Evolutionary conservation across 306 rosid genomes (phyloP), one percentile per base, ranked within the genome.

Genomic region (Senna siamea): DNA sequence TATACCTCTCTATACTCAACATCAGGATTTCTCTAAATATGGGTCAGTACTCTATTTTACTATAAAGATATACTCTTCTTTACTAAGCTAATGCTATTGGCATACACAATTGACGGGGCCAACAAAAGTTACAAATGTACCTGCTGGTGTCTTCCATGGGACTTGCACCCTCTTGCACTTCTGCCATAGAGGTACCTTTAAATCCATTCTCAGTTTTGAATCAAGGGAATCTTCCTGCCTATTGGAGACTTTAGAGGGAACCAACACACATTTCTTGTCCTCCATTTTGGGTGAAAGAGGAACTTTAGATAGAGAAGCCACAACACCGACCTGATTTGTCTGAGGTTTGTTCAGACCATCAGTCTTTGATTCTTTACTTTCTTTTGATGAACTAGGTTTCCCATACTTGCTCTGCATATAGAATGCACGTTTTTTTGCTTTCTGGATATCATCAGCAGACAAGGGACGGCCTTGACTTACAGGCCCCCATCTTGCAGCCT

Each of bases 381-480:
- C 90, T 79, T 73, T 86, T 9, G 89, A 54, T 18, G 79, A 59
- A 75, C 81, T 82, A 74, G 78, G 44, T 81, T 91, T 91, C 81
- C 88, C 89, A 78, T 93, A 85, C 75, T 89, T 93, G 79, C 85
- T 91, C 72, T 89, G 97, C 97, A 86, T 75, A 75, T 76, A 91
- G 56, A 84, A 79, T 9, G 98, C 97, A 28, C 97, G 96, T 90
- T 86, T 80, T 88, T 93, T 93, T 66, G 98, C 94, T 85, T 93
- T 93, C 83, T 91, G 97, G 71, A 93, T 93, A 83, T 93, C 98
- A 88, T 93, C 98, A 23, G 92, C 87, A 72, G 98, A 93, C 96
- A 93, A 83, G 14, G 98, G 98, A 51, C 98, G 92, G 40, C 88
- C 85, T 85, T 84, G 93, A 87, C 57, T 88, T 40, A 78, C 74